A percentile compares a stretch with the other conserved stretches of the same genome.
phyloP scores from a whole-genome alignment of 1,139 yeast species.

The Arxiozyma slooffiae region DNA sequence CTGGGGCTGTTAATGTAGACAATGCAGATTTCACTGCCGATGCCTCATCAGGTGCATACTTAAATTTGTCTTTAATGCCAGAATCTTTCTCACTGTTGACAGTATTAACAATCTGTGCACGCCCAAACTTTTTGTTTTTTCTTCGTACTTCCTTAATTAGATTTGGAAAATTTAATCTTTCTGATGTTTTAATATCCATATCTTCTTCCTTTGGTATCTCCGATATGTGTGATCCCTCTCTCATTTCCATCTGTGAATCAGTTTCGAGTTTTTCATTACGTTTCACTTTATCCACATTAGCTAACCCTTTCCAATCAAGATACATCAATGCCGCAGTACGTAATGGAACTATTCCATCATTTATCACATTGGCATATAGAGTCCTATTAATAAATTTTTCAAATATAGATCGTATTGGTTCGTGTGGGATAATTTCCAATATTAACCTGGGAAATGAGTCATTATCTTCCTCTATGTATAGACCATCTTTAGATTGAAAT shows the following conservation, averaged over 20 bases:
- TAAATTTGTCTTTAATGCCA: conserved; percentile 20
- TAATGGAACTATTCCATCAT: conserved; percentile 55
- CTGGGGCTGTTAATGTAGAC: conserved; percentile 62
- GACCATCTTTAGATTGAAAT: conserved; percentile 19
- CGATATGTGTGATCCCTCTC: conserved; percentile 16
- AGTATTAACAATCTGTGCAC: conserved; percentile 26
- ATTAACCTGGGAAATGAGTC: conserved; percentile 34
- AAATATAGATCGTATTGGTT: conserved; percentile 41
- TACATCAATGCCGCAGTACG: conserved; percentile 49
- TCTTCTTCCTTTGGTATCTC: conserved; percentile 30
- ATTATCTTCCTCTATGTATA: conserved; percentile 9
- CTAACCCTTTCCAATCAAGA: conserved; percentile 50
- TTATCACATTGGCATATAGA: conserved; percentile 46
- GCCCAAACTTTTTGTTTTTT: conserved; percentile 26
- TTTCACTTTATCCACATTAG: conserved; percentile 38
- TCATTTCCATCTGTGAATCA: conserved; percentile 4
- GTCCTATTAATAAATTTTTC: conserved; percentile 43
- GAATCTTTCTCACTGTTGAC: conserved; percentile 6
- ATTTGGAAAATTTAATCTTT: conserved; percentile 23
- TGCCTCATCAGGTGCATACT: conserved; percentile 41
- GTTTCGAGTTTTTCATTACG: conserved; percentile 11
- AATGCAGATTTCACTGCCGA: conserved; percentile 51
- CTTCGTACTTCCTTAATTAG: conserved; percentile 12
- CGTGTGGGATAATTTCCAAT: conserved; percentile 41
- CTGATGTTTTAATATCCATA: conserved; percentile 20